Percentiles rank a stretch among this genome's conserved stretches.
Evolutionary conservation across 106 monocot genomes (phyloP).

Genomic region (Ottelia alismoides): DNA sequence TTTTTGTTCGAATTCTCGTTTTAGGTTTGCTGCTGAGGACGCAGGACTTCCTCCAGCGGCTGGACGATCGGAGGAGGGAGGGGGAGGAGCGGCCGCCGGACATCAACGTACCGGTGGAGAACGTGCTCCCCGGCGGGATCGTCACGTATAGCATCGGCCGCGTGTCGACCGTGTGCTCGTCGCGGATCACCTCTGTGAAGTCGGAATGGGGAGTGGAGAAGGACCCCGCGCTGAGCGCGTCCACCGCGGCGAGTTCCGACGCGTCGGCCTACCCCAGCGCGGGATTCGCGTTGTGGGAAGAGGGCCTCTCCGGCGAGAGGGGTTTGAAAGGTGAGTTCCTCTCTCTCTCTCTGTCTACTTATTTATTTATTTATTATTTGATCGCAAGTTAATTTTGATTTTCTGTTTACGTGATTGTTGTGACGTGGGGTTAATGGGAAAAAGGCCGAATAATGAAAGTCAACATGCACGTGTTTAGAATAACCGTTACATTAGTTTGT

Average conservation of each 20-base stretch:
- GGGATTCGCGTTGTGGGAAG: constrained; percentile 9
- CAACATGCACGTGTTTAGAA: no score
- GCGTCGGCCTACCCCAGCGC: not conserved
- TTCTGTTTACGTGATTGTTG: no score
- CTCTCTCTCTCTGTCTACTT: no score
- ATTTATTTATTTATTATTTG: no score
- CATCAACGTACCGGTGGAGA: constrained; percentile 3
- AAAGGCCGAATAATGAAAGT: no score
- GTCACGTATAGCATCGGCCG: not conserved
- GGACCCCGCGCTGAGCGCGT: not conserved
- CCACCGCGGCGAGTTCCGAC: not conserved
- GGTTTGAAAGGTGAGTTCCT: no score
- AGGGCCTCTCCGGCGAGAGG: no score
- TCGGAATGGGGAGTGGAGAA: not conserved
- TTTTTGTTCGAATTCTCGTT: no score
- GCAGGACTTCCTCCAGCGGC: constrained; percentile 4
- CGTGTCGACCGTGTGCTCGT: not conserved
- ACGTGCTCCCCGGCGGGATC: constrained; percentile 4
- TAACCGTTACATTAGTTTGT: no score
- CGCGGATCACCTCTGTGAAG: constrained; percentile 1
- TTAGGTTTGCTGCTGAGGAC: constrained; percentile 1
- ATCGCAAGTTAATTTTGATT: no score
- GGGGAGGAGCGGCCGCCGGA: no score
- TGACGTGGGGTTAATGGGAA: no score
- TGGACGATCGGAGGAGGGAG: constrained; percentile 1